Evolutionary conservation across 2,329 filamentous ascomycete genomes (phyloP), one percentile per base, ranked within the genome.

Genomic region (Exophiala dermatitidis): DNA sequence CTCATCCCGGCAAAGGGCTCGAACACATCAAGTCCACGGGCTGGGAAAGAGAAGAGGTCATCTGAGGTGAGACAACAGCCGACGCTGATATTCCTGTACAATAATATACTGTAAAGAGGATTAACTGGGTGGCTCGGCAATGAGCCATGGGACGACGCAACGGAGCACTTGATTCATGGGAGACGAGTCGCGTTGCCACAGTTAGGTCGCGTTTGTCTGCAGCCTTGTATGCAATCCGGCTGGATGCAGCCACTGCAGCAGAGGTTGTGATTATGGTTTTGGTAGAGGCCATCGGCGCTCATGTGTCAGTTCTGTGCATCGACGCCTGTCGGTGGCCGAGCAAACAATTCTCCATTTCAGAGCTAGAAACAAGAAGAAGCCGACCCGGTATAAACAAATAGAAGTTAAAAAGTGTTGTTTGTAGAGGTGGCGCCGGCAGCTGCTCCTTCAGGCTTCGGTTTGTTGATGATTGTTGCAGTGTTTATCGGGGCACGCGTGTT

Each of bases 1-100:
- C 82, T 28, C 88, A 91, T 61, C 87, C 85, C 3, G 80, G 81
- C 0, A 86, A 86, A 69, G 82, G 80, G 1, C 77, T 86, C 53
- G 74, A 78, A 49, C 78, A 83, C 44, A 80, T 80, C 60, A 80
- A 83, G 67, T 77, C 85, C 0, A 76, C 76, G 0, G 93, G 93
- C 0, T 98, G 87, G 79, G 90, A 96, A 67, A 77, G 91, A 30
- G 72, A 82, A 2, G 91, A 98, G 48, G 82, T 94, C 36, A 81
- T 93, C 49, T 77, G 42, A 60, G 38, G 19, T 19, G 19, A 19
- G 19, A 19, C 19, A 19, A 19, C 19, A 19, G 19, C 19, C 19
- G 19, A 19, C 19, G 19, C 19, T 19, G 19, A 19, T 19, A 19
- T 19, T 19, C 19, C 19, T 19, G 19, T 19, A 19, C 19, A 19